A percentile compares a stretch with the other conserved stretches of the same genome.
phyloP scores from a whole-genome alignment of 2,329 filamentous ascomycete species.

The Neonectria punicea region DNA sequence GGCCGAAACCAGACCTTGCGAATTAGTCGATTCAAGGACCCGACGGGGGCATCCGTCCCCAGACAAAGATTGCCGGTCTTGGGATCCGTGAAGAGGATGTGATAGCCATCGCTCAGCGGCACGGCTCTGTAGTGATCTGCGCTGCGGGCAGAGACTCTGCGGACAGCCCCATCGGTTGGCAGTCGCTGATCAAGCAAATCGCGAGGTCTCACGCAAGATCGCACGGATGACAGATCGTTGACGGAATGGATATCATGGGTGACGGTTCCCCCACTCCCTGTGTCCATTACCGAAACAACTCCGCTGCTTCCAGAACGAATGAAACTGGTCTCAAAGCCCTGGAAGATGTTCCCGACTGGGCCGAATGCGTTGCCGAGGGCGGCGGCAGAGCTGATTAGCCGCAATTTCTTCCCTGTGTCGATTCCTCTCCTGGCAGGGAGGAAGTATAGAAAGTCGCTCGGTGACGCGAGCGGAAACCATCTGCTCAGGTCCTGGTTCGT shows the following conservation, averaged over 20 bases:
- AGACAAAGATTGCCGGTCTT: constrained; percentile 65
- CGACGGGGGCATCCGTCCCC: constrained; percentile 69
- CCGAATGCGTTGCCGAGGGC: constrained; percentile 43
- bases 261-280: constrained; percentile 20
- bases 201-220: constrained; percentile 25
- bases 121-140: constrained; percentile 72
- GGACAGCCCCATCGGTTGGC: constrained; percentile 23
- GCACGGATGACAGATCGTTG: constrained; percentile 26
- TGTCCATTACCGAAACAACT: constrained; percentile 33
- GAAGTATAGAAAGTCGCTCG: constrained; percentile 69
- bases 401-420: constrained; percentile 66
- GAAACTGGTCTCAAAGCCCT: constrained; percentile 39
- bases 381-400: constrained; percentile 70
- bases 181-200: constrained; percentile 29
- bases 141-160: constrained; percentile 52
- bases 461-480: constrained; percentile 65
- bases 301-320: constrained; percentile 33
- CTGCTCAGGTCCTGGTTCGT: constrained; percentile 61
- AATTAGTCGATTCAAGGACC: constrained; percentile 60
- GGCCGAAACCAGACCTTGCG: constrained; percentile 66
- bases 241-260: constrained; percentile 25
- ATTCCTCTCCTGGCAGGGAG: constrained; percentile 60
- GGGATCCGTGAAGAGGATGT: constrained; percentile 73
- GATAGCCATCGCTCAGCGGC: constrained; percentile 72
- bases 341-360: constrained; percentile 30